Evolutionary conservation across 129 eudicot genomes (phyloP), one percentile per base, ranked within the genome.

Genomic region (Deinandra increscens): DNA sequence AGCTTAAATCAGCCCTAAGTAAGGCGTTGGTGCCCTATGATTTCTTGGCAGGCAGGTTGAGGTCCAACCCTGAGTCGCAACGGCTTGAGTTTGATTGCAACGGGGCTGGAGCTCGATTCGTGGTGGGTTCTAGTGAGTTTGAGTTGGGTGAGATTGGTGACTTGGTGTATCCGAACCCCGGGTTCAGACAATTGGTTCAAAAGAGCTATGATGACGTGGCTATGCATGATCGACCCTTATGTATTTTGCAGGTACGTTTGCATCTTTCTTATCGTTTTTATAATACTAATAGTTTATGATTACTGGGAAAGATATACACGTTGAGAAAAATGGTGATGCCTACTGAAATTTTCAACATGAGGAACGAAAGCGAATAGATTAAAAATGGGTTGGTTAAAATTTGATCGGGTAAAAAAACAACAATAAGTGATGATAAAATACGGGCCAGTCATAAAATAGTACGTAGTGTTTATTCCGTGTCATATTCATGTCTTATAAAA

Each of bases 151-250:
- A 88, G 72, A 72, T 91, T 43, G 97, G 97, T 15, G 92, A 91
- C 70, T 81, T 91, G 78, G 90, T 91, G 58, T 85, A 87, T 64
- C 96, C 97, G 1, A 91, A 91, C 68, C 97, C 97, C 0, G 95
- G 88, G 13, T 91, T 91, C 81, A 74, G 73, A 74, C 88, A 84
- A 60, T 81, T 91, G 68, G 74, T 86, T 74, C 49, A 74, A 62
- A 51, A 79, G 59, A 75, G 72, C 42, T 46, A 85, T 72, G 81
- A 84, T 38, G 51, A 73, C 15, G 71, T 87, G 71, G 76, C 36
- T 42, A 39, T 78, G 4, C 72, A 80, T 64, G 91, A 85, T 68
- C 71, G 75, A 10, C 97, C 97, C 26, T 80, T 87, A 8, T 79
- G 82, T 80, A 84, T 85, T 81, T 11, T 88, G 5, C 97, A 91